Evolutionary conservation across 495 filamentous ascomycete species (phyloP), one percentile per base, ranked within the genome.

Genomic region (Cercophora samala): DNA sequence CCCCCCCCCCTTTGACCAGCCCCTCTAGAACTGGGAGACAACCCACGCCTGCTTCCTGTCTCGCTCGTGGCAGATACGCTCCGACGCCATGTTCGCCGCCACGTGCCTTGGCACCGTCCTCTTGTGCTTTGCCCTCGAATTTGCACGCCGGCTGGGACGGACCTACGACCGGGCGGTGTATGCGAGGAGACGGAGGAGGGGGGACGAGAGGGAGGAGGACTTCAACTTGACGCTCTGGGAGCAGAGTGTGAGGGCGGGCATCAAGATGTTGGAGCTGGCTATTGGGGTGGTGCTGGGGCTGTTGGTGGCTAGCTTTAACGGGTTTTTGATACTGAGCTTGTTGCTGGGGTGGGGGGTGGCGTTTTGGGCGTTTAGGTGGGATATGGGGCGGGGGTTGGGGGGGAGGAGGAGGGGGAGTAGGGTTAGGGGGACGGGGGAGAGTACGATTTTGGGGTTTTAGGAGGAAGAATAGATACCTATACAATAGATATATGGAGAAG

Each of bases 11-110:
- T 8, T 8, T 4, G 8, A 32, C 3, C 9, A 73, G 66, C 91
- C 90, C 88, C 74, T 91, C 1, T 91, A 87, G 89, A 90, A 92
- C 68, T 91, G 88, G 88, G 76, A 87, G 62, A 89, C 85, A 1
- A 75, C 89, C 42, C 84, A 90, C 72, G 72, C 88, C 5, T 92
- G 88, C 82, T 91, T 92, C 77, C 76, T 92, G 64, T 80, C 87
- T 23, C 64, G 66, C 9, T 75, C 78, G 17, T 92, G 89, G 89
- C 86, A 86, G 58, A 83, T 91, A 67, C 83, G 73, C 23, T 87
- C 86, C 0, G 68, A 61, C 1, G 82, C 79, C 62, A 87, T 85
- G 76, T 91, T 91, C 71, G 88, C 85, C 8, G 87, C 84, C 37
- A 84, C 85, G 58, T 91, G 89, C 74, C 86, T 92, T 70, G 88